phyloP scores from a whole-genome alignment of 139 green algal genomes.

The Coelastrella sp. region DNA sequence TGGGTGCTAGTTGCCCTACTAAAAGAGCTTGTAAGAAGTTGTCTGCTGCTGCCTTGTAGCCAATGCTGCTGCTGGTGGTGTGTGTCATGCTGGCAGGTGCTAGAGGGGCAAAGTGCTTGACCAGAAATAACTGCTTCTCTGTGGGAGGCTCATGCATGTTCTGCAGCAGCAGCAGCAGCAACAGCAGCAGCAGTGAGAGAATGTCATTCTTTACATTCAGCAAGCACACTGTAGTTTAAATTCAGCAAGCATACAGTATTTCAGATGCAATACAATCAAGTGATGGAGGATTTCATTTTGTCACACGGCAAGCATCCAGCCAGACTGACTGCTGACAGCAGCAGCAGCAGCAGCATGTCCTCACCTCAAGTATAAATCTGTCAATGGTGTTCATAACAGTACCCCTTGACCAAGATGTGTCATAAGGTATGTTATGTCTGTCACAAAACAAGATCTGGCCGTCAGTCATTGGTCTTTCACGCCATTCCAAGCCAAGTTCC shows the following conservation, averaged over 20 bases:
- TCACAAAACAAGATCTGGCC: conserved; percentile 31
- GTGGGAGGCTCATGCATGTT: conserved; percentile 27
- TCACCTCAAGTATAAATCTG: conserved; percentile 38
- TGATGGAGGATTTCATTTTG: no score
- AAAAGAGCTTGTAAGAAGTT: neutral
- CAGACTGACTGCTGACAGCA: no score
- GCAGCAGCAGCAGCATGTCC: neutral
- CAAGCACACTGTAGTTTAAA: no score
- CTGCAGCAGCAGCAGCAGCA: conserved; percentile 23
- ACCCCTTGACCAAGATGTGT: conserved; percentile 20
- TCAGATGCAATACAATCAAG: no score
- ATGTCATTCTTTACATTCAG: no score
- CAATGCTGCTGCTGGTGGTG: neutral
- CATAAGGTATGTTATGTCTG: conserved; percentile 20
- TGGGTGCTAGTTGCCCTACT: neutral
- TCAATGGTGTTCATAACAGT: conserved; percentile 24
- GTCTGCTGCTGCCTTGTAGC: neutral
- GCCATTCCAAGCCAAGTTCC: conserved; percentile 34
- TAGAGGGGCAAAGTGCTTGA: conserved; percentile 15
- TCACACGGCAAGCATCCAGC: no score
- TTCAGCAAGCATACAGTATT: no score
- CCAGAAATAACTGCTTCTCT: conserved; percentile 8
- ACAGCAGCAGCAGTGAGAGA: conserved; percentile 7
- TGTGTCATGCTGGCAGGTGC: neutral
- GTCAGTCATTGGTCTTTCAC: neutral